Evolutionary conservation across 768 basidiomycete genomes (phyloP).

Genomic region (Paxillus ammoniavirescens): DNA sequence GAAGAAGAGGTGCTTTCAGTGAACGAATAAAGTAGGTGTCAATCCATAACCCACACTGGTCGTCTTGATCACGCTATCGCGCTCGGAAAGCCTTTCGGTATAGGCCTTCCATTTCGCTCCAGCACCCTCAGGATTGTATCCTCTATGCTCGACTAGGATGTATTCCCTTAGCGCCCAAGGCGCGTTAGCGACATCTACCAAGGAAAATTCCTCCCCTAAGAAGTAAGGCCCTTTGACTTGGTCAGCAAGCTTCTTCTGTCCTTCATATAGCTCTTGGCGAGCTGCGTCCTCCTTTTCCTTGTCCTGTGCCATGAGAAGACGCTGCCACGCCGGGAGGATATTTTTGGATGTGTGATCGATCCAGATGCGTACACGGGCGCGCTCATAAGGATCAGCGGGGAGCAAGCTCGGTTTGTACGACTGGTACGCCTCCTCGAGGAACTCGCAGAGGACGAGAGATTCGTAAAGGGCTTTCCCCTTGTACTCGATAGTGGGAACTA

Average conservation of each 20-base stretch:
- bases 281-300: conserved; percentile 35
- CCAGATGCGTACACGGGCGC: conserved; percentile 56
- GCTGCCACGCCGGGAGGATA: conserved; percentile 51
- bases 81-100: conserved; percentile 37
- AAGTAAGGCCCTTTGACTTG: conserved; percentile 53
- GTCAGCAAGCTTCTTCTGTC: conserved; percentile 35
- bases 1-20: not conserved
- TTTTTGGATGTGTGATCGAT: conserved; percentile 54
- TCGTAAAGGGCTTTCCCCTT: conserved; percentile 58
- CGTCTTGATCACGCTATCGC: conserved; percentile 49
- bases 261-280: conserved; percentile 37
- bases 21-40: not conserved
- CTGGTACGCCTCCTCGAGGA: conserved; percentile 59
- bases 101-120: conserved; percentile 46
- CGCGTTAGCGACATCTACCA: conserved; percentile 54
- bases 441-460: conserved; percentile 61
- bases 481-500: conserved; percentile 61
- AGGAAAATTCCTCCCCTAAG: conserved; percentile 49
- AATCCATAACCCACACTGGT: conserved; percentile 31
- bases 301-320: conserved; percentile 41
- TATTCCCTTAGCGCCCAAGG: conserved; percentile 56
- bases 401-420: conserved; percentile 44
- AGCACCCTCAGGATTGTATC: conserved; percentile 42
- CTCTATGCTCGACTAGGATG: conserved; percentile 47
- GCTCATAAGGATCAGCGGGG: conserved; percentile 48